These are phyloP conservation scores for Forsythia viridissima DNA, from an alignment of 257 asterid genomes.

Conservation along the genomic window DNA sequence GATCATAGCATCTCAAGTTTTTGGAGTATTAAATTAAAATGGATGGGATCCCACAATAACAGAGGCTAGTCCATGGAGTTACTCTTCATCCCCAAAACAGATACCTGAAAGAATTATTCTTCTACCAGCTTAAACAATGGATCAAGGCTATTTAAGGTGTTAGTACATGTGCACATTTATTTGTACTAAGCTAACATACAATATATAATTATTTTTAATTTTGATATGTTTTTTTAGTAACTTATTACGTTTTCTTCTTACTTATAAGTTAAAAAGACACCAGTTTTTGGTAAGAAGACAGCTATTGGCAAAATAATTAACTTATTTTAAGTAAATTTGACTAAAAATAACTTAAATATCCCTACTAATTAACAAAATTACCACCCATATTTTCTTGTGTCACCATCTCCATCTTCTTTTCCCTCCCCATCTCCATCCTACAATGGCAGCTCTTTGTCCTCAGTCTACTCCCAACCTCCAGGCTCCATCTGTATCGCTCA, in stretches of 20 bases:
- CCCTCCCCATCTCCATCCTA: neutral
- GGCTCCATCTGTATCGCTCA: no score
- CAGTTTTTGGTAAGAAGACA: neutral
- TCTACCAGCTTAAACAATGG: constrained; percentile 1
- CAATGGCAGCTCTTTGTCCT: neutral
- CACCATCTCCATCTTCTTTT: neutral
- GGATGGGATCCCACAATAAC: neutral
- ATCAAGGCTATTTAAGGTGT: neutral
- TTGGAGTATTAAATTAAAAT: neutral
- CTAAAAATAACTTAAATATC: neutral
- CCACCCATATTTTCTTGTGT: neutral
- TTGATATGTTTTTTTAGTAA: neutral
- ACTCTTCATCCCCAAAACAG: neutral
- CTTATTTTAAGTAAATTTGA: neutral
- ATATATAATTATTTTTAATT: neutral
- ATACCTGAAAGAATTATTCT: neutral
- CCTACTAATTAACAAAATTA: neutral
- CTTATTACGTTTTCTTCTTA: neutral
- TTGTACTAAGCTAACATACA: neutral
- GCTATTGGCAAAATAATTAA: neutral
- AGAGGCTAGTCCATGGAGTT: neutral
- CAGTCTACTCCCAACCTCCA: neutral
- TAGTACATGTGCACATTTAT: neutral
- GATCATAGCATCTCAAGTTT: neutral
- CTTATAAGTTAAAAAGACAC: neutral